A percentile compares a stretch with the other conserved stretches of the same genome.
These are phyloP conservation scores for Apiotrichum montevideense DNA, from an alignment of 1,284 basidiomycete species.

Conservation along the genomic window DNA sequence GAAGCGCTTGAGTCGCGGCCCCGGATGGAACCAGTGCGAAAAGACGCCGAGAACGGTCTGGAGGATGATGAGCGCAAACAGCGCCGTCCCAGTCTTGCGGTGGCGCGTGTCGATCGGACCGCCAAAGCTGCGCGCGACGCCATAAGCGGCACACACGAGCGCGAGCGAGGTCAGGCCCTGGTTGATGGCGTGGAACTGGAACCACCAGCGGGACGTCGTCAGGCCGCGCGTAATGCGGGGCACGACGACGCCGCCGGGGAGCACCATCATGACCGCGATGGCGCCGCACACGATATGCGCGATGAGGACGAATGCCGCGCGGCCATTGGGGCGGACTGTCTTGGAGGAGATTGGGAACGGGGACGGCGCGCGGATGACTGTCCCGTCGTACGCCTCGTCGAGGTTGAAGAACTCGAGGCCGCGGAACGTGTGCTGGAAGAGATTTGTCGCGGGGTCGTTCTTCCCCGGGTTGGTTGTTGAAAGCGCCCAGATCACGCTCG, in stretches of 20 bases:
- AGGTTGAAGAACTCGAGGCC: slow-evolving; percentile 1
- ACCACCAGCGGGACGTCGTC: slow-evolving; percentile 52
- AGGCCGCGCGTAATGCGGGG: slow-evolving; percentile 57
- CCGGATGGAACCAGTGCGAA: slow-evolving; percentile 52
- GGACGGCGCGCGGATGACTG: background rate
- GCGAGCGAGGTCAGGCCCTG: slow-evolving; percentile 55
- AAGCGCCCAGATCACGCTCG: slow-evolving; percentile 54
- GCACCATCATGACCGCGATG: slow-evolving; percentile 56
- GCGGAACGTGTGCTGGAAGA: slow-evolving; percentile 48
- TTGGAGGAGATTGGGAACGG: background rate
- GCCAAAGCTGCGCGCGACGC: slow-evolving; percentile 20
- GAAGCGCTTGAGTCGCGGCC: background rate
- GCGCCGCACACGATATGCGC: slow-evolving; percentile 55
- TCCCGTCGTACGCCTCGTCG: background rate
- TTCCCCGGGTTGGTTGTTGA: slow-evolving; percentile 49
- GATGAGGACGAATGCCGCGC: slow-evolving; percentile 42
- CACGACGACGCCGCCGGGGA: slow-evolving; percentile 57
- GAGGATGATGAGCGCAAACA: slow-evolving; percentile 58
- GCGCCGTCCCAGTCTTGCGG: slow-evolving; percentile 56
- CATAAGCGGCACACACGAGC: slow-evolving; percentile 53
- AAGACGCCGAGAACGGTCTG: slow-evolving; percentile 57
- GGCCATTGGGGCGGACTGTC: background rate
- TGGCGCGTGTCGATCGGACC: slow-evolving; percentile 48
- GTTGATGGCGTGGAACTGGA: slow-evolving; percentile 53
- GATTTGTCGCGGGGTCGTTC: slow-evolving; percentile 43